Conservation (phyloP, 2,329 filamentous ascomycete genomes). For the Colletotrichum somersetense region DNA sequence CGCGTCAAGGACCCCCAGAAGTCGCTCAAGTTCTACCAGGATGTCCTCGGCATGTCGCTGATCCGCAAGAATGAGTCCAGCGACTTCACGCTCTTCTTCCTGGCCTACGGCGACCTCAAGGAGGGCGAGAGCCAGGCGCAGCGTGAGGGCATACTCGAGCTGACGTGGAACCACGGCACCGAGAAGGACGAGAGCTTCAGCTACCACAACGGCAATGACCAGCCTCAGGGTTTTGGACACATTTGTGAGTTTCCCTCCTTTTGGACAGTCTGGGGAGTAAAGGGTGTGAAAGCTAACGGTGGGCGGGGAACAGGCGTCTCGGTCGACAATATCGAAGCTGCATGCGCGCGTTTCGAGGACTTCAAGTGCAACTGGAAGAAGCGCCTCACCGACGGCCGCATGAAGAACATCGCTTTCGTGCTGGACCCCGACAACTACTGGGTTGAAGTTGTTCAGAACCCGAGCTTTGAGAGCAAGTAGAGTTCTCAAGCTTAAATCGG, state of each 20-base stretch:
- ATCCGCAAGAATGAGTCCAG: slow-evolving; percentile 79
- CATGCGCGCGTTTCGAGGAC: slow-evolving; percentile 87
- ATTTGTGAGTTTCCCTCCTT: slow-evolving; percentile 73
- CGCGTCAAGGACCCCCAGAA: slow-evolving; percentile 86
- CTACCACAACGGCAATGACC: slow-evolving; percentile 92
- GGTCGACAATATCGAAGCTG: slow-evolving; percentile 89
- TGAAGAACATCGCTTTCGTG: slow-evolving; percentile 95
- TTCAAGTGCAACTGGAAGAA: slow-evolving; percentile 93
- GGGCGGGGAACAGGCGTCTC: slow-evolving; percentile 68
- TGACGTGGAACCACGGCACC: slow-evolving; percentile 87
- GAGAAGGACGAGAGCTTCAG: slow-evolving; percentile 87
- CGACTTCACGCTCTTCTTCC: slow-evolving; percentile 92
- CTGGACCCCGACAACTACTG: slow-evolving; percentile 91
- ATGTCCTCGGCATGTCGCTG: slow-evolving; percentile 89
- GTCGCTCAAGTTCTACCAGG: slow-evolving; percentile 84
- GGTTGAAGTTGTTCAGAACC: slow-evolving; percentile 85
- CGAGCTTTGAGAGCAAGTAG: slow-evolving; percentile 68
- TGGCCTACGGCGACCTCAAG: slow-evolving; percentile 75
- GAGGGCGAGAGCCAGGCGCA: slow-evolving; percentile 70
- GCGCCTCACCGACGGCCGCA: slow-evolving; percentile 88
- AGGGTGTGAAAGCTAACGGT: not conserved
- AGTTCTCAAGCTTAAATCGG: slow-evolving; percentile 58
- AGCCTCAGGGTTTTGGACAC: slow-evolving; percentile 95
- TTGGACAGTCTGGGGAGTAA: not conserved
- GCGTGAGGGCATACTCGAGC: slow-evolving; percentile 87